A percentile compares a stretch with the other conserved stretches of the same genome.
Evolutionary conservation across 2,329 filamentous ascomycete species (phyloP).

Genomic region (Didymellaceae sp.): DNA sequence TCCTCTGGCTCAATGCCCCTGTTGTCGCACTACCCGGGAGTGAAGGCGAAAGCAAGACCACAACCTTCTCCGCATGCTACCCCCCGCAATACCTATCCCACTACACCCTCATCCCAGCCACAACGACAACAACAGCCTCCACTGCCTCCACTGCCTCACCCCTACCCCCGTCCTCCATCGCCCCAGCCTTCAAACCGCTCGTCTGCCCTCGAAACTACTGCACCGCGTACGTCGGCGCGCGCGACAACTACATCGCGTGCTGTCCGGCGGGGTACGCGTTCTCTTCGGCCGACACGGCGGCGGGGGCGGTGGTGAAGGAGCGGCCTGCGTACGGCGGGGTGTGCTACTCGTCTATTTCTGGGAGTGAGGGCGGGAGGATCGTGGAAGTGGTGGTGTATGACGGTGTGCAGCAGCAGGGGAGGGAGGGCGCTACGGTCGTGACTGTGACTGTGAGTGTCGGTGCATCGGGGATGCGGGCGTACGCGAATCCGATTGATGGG

Average conservation of each 20-base stretch:
- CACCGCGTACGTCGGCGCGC: constrained; percentile 24
- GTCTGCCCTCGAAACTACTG: constrained; percentile 33
- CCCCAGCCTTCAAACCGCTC: constrained; percentile 34
- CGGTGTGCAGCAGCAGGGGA: not conserved
- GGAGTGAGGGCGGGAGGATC: not conserved
- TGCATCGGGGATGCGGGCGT: constrained; percentile 11
- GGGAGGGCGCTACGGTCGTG: constrained; percentile 4
- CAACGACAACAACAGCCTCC: constrained; percentile 2
- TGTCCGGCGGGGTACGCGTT: constrained; percentile 27
- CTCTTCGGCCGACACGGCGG: not conserved
- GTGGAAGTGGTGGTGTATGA: constrained; percentile 13
- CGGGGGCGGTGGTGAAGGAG: not conserved
- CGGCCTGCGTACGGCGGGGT: constrained; percentile 18
- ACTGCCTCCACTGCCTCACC: no score
- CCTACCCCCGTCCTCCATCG: constrained; percentile 30
- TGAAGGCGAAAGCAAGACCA: no score
- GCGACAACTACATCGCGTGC: constrained; percentile 35
- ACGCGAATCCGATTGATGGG: constrained; percentile 18
- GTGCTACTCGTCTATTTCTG: constrained; percentile 12
- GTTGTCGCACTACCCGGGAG: constrained; percentile 29
- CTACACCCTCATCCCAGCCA: constrained; percentile 24
- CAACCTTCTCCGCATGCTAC: constrained; percentile 31
- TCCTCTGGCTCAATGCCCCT: constrained; percentile 36
- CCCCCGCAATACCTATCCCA: constrained; percentile 29
- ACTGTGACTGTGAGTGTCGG: constrained; percentile 13